A percentile compares a stretch with the other conserved stretches of the same genome.
phyloP scores from a whole-genome alignment of 2,329 filamentous ascomycete genomes.

The Diaporthe citri region DNA sequence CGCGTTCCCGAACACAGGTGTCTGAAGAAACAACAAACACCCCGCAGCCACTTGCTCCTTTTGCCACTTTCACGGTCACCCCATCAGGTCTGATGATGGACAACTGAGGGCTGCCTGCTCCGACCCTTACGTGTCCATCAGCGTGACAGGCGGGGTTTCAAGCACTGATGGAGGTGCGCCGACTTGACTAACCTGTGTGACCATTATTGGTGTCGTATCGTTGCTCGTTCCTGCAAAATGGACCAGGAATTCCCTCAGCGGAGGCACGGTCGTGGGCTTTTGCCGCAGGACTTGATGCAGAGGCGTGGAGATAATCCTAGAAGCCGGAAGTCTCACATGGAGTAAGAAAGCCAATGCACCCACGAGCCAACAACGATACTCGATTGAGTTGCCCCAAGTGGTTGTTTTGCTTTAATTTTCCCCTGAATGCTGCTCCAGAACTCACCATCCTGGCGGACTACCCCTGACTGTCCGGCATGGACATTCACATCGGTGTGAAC shows the following conservation, averaged over 20 bases:
- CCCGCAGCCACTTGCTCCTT: background rate
- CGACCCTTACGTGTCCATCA: background rate
- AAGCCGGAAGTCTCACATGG: background rate
- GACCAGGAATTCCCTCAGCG: background rate
- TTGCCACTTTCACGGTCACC: background rate
- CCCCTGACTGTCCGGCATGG: background rate
- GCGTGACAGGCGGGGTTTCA: background rate
- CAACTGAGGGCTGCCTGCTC: background rate
- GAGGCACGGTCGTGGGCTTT: background rate
- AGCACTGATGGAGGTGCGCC: background rate
- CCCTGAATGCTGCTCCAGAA: background rate
- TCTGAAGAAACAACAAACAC: conserved; percentile 54
- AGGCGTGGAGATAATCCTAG: background rate
- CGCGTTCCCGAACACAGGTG: conserved; percentile 91
- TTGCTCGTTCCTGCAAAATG: background rate
- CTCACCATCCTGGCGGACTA: conserved; percentile 10
- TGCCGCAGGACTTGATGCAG: background rate
- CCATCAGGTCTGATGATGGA: background rate
- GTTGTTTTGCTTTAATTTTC: background rate
- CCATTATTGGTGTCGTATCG: background rate
- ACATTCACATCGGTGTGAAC: conserved; percentile 35
- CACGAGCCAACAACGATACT: background rate
- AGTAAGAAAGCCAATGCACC: background rate
- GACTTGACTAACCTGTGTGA: conserved; percentile 1
- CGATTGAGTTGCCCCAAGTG: conserved; percentile 4